Percentiles rank a stretch among this genome's conserved stretches.
These are phyloP conservation scores for Aspergillus haitiensis DNA, from an alignment of 495 filamentous ascomycete species.

Conservation along the genomic window DNA sequence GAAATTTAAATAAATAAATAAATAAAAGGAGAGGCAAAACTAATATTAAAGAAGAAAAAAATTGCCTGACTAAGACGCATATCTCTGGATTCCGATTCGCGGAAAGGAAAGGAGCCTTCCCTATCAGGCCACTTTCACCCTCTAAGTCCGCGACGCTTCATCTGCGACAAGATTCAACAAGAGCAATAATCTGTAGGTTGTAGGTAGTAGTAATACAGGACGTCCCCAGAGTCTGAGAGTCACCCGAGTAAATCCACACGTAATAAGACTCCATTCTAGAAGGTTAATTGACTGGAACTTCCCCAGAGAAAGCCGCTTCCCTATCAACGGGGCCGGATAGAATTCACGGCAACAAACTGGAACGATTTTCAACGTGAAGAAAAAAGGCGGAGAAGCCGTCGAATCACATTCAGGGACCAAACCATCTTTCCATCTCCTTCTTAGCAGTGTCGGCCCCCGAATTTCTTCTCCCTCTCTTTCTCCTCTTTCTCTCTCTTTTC, in stretches of 20 bases:
- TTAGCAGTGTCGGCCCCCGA: not conserved
- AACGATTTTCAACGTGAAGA: not conserved
- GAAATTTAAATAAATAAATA: not conserved
- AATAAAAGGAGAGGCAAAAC: not conserved
- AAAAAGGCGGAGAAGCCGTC: constrained; percentile 17
- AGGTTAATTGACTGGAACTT: constrained; percentile 1
- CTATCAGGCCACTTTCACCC: constrained; percentile 14
- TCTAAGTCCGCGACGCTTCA: not conserved
- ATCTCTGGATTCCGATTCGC: constrained; percentile 16
- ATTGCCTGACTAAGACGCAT: constrained; percentile 12
- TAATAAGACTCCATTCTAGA: not conserved
- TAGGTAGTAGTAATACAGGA: too few species aligned
- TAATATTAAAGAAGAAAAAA: not conserved
- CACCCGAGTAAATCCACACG: not conserved
- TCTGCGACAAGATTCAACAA: too few species aligned
- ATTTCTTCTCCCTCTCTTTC: constrained; percentile 13
- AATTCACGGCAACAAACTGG: constrained; percentile 27
- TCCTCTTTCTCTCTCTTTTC: constrained; percentile 7
- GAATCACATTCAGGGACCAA: constrained; percentile 16
- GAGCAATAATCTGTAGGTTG: too few species aligned
- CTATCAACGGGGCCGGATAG: constrained; percentile 20
- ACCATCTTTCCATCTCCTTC: not conserved
- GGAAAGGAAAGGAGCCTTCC: constrained; percentile 1
- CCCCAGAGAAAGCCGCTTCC: not conserved
- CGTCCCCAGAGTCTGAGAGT: not conserved